Conservation (phyloP, 1,139 yeast genomes). For the Saccharomyces hybrid region DNA sequence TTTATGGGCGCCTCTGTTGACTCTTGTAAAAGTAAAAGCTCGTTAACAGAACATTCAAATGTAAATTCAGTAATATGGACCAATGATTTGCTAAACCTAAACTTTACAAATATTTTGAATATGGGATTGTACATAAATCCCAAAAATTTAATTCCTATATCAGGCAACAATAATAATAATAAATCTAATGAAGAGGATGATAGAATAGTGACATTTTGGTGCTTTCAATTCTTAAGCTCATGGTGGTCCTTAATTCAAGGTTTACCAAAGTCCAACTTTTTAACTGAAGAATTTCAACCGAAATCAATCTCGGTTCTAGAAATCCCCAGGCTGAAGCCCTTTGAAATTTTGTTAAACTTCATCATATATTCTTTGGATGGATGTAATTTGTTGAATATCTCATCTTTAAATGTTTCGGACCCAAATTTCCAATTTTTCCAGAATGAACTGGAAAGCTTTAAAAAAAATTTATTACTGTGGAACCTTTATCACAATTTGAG, state of each 20-base stretch:
- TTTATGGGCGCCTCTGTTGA: conserved; percentile 20
- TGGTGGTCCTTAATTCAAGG: conserved; percentile 29
- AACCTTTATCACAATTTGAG: conserved; percentile 24
- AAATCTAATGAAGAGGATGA: conserved; percentile 4
- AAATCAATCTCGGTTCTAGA: conserved; percentile 15
- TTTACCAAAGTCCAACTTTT: conserved; percentile 25
- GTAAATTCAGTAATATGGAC: conserved; percentile 10
- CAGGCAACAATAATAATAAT: background rate
- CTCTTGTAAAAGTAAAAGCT: background rate
- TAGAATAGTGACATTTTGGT: conserved; percentile 23
- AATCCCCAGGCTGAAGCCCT: conserved; percentile 20
- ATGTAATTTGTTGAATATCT: conserved; percentile 18
- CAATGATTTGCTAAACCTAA: conserved; percentile 20
- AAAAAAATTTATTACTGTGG: conserved; percentile 18
- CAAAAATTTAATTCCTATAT: conserved; percentile 17
- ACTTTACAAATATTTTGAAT: conserved; percentile 17
- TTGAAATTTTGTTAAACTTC: conserved; percentile 19
- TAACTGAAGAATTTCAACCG: conserved; percentile 28
- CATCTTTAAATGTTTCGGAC: conserved; percentile 14
- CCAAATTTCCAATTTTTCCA: conserved; percentile 10
- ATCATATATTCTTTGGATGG: conserved; percentile 22
- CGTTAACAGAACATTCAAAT: conserved; percentile 2
- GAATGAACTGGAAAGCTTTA: conserved; percentile 17
- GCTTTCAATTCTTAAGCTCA: conserved; percentile 25
- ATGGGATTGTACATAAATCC: conserved; percentile 25